These are phyloP conservation scores for Termitomyces sp. DNA, from an alignment of 768 basidiomycete species.

Conservation along the genomic window DNA sequence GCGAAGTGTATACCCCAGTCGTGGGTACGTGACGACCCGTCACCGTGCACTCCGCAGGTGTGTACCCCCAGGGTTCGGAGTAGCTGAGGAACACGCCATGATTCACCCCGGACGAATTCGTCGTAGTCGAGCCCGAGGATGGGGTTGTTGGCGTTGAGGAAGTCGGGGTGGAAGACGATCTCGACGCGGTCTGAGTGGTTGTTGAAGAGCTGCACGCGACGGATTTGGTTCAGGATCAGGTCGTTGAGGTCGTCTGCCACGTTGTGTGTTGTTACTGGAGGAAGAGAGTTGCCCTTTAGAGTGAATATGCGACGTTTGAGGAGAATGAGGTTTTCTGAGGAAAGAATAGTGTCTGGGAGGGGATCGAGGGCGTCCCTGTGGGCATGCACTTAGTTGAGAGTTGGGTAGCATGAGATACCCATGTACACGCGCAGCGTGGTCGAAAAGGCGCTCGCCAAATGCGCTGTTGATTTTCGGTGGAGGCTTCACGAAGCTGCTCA, in stretches of 20 bases:
- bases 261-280: constrained; percentile 97
- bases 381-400: constrained; percentile 8
- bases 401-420: constrained; percentile 46
- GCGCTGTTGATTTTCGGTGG: constrained; percentile 91
- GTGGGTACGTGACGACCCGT: constrained; percentile 59
- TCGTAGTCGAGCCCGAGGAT: constrained; percentile 98
- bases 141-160: constrained; percentile 96
- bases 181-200: constrained; percentile 87
- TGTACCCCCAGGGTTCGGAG: constrained; percentile 96
- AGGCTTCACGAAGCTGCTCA: constrained; percentile 93
- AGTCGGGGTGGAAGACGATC: constrained; percentile 97
- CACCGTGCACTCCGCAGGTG: constrained; percentile 98
- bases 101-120: constrained; percentile 98
- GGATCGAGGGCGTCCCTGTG: constrained; percentile 77
- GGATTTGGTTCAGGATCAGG: constrained; percentile 93
- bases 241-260: constrained; percentile 93
- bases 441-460: constrained; percentile 89
- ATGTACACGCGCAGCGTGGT: constrained; percentile 89
- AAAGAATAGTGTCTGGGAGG: constrained; percentile 73
- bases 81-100: constrained; percentile 98
- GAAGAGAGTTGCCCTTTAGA: constrained; percentile 88
- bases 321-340: constrained; percentile 89
- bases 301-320: constrained; percentile 97
- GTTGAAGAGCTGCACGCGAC: constrained; percentile 96
- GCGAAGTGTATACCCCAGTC: too few relatives aligned